Evolutionary conservation across 139 green algal species (phyloP).

Genomic region (Chlorella ohadii): DNA sequence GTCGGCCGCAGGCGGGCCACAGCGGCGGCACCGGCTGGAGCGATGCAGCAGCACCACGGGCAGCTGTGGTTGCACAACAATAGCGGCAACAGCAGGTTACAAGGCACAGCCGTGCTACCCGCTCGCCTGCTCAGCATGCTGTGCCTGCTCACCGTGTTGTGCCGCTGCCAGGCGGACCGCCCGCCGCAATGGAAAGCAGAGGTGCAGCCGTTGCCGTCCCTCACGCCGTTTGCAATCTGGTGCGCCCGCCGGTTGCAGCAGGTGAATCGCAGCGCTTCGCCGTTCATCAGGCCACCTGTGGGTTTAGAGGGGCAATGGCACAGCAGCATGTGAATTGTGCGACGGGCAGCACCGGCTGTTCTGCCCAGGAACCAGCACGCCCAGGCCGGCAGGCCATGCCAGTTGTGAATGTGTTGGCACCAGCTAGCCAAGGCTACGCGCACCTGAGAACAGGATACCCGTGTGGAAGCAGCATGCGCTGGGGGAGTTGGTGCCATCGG

Average conservation of each 20-base stretch:
- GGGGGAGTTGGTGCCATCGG: conserved; percentile 14
- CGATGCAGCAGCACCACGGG: no score
- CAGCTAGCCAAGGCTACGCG: not conserved
- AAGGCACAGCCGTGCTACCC: not conserved
- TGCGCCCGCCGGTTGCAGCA: conserved; percentile 32
- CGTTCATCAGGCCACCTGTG: conserved; percentile 27
- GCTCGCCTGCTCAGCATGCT: no score
- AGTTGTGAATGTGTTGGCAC: no score
- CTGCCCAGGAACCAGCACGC: no score
- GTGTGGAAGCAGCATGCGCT: conserved; percentile 22
- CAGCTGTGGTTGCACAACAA: no score
- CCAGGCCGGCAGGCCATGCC: no score
- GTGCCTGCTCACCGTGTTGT: conserved; percentile 9
- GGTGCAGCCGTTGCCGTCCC: conserved; percentile 22
- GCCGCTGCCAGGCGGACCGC: conserved; percentile 10
- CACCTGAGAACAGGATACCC: conserved; percentile 28
- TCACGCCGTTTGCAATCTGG: conserved; percentile 22
- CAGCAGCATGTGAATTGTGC: no score
- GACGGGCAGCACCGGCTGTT: no score
- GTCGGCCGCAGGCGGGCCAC: no score
- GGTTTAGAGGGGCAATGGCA: no score
- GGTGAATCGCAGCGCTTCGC: conserved; percentile 24
- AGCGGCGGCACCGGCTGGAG: no score
- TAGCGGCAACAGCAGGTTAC: not conserved
- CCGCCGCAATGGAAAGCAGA: not conserved